phyloP scores from a whole-genome alignment of 805 yeast genomes.

The Candida ortonii region DNA sequence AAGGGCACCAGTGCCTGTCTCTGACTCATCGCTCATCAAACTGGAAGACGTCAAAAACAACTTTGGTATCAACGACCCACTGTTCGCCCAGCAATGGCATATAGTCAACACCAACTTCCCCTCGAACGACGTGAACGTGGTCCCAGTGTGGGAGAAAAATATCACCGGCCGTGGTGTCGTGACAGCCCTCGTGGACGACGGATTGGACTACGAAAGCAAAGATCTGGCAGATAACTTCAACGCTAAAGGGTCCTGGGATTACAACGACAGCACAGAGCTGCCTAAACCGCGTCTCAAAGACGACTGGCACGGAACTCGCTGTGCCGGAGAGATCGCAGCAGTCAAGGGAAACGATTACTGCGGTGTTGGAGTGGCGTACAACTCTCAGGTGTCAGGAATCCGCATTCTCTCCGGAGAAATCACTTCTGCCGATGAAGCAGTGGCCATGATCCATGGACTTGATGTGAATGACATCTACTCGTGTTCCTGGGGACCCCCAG shows the following conservation, averaged over 20 bases:
- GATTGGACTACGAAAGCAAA: constrained; percentile 74
- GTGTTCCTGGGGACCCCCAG: constrained; percentile 98
- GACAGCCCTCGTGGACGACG: constrained; percentile 92
- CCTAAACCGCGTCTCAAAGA: constrained; percentile 80
- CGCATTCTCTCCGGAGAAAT: constrained; percentile 81
- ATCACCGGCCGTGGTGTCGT: constrained; percentile 80
- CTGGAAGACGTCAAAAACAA: constrained; percentile 46
- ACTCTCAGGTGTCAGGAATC: constrained; percentile 82
- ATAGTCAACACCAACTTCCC: constrained; percentile 68
- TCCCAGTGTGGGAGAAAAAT: constrained; percentile 79
- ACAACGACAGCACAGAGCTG: constrained; percentile 65
- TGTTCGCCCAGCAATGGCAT: constrained; percentile 89
- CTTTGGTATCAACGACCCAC: constrained; percentile 75
- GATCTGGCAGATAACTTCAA: constrained; percentile 72
- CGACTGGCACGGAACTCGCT: constrained; percentile 94
- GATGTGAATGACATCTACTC: constrained; percentile 90
- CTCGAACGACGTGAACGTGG: constrained; percentile 83
- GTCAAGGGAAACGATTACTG: constrained; percentile 78
- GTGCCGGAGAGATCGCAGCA: constrained; percentile 97
- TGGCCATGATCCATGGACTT: constrained; percentile 74
- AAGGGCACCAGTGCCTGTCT: constrained; percentile 56
- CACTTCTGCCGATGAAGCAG: constrained; percentile 86
- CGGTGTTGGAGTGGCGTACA: constrained; percentile 96
- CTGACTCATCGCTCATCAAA: constrained; percentile 52
- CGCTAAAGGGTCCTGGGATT: constrained; percentile 89